Conservation (phyloP, 108 stramenopile genomes). For the Skeletonema costatum region DNA sequence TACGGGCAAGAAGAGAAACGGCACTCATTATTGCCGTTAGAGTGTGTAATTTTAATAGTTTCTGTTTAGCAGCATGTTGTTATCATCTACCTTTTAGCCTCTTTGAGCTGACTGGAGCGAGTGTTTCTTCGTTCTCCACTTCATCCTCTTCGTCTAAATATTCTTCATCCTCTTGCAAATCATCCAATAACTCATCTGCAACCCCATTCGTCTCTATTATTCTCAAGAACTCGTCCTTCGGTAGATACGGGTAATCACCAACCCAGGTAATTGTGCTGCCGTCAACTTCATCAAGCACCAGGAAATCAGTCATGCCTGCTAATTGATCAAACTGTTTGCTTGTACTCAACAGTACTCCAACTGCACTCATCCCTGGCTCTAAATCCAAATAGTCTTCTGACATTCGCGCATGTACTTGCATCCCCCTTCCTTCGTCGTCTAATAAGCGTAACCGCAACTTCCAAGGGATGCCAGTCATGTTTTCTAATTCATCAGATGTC, state of each 20-base stretch:
- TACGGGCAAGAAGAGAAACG: conserved; percentile 91
- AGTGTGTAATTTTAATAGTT: neutral
- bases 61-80: no score
- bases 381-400: conserved; percentile 76
- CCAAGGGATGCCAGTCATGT: conserved; percentile 69
- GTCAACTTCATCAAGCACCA: conserved; percentile 54
- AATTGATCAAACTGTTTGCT: conserved; percentile 54
- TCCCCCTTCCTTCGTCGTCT: conserved; percentile 57
- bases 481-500: conserved; percentile 73
- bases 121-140: neutral
- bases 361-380: conserved; percentile 53
- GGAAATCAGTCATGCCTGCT: conserved; percentile 77
- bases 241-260: conserved; percentile 85
- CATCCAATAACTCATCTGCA: conserved; percentile 10
- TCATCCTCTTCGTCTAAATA: conserved; percentile 11
- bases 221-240: conserved; percentile 44
- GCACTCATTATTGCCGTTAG: conserved; percentile 72
- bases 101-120: no score
- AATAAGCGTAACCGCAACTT: conserved; percentile 56
- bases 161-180: conserved; percentile 9
- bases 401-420: conserved; percentile 81
- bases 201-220: conserved; percentile 36
- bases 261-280: conserved; percentile 53
- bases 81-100: no score
- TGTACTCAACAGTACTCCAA: conserved; percentile 63